These are phyloP conservation scores for Cocos nucifera DNA, from an alignment of 176 grass and related monocot genomes.

Conservation along the genomic window DNA sequence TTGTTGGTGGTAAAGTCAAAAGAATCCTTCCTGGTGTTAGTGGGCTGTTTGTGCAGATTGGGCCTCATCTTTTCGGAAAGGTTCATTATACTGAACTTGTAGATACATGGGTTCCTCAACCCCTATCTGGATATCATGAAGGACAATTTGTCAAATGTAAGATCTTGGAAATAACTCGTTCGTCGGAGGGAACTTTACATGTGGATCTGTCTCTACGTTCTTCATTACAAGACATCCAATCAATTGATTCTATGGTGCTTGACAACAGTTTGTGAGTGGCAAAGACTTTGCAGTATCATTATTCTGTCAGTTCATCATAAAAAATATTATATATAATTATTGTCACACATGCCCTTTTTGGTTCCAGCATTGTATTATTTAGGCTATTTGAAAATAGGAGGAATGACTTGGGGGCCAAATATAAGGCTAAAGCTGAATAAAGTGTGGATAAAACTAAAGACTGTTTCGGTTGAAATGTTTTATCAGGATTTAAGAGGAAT, in stretches of 20 bases:
- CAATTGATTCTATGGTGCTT: constrained; percentile 13
- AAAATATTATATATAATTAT: too few species aligned
- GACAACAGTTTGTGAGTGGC: constrained; percentile 52
- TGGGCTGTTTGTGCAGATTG: constrained; percentile 76
- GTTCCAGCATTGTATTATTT: too few species aligned
- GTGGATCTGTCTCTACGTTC: constrained; percentile 77
- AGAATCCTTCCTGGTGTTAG: constrained; percentile 84
- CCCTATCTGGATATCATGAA: constrained; percentile 56
- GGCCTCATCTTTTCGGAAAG: constrained; percentile 86
- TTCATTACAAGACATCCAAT: constrained; percentile 30
- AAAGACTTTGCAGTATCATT: neutral
- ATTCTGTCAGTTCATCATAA: neutral
- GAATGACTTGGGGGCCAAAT: too few species aligned
- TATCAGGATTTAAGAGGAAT: too few species aligned
- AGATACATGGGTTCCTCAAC: constrained; percentile 63
- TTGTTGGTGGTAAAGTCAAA: constrained; percentile 73
- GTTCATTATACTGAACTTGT: constrained; percentile 93
- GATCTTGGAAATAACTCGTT: constrained; percentile 54
- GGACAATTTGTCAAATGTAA: constrained; percentile 94
- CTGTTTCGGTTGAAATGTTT: too few species aligned
- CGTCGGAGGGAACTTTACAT: constrained; percentile 58
- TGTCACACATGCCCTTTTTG: too few species aligned
- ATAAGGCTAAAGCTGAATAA: too few species aligned
- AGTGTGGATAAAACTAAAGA: too few species aligned
- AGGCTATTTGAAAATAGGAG: too few species aligned